Base-by-base conservation (phyloP, 1,284 basidiomycete genomes). In the Veloboletus limbatus region DNA sequence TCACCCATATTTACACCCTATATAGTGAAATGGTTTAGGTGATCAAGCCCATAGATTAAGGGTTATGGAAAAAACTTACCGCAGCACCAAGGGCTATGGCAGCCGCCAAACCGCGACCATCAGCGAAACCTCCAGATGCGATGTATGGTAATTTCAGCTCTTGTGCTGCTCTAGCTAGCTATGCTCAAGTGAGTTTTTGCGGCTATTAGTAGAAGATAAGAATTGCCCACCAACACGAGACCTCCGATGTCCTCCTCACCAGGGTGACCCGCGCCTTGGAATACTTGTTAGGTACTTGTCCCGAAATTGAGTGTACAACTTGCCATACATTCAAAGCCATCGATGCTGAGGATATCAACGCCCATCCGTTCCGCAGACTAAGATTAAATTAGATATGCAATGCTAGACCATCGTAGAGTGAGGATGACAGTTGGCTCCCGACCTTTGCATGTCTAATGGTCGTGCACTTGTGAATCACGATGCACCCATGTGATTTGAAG, bases 201-300 rank as follows among this genome's bases (percentile, higher is more conserved):
- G 21, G 6, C 25, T 31, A 32, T 33, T 14, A 10, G n/a, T 10
- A 26, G 22, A 33, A 17, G 32, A 14, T 20, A 9, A n/a, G 18
- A 13, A 37, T 21, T 64, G 74, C 51, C 3, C 57, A 93, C 88
- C 66, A 97, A 69, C 5, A 97, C 85, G n/a, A 97, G 63, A 6
- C 90, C 91, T 9, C 91, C 91, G 27, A 97, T 89, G 65, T 97
- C 95, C 47, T 97, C 90, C 63, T 97, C 95, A 51, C 94, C 94
- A 6, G 93, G 94, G 66, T 97, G 92, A 24, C 94, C 94, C 30
- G 92, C 92, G 62, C 88, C 88, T 90, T 62, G 25, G 31, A 3
- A 38, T 24, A 8, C 1, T 11, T 26, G 25, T 48, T 30, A 40
- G 27, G 4, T 4, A 36, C 40, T 26, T 38, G 18, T 28, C 38